These are phyloP conservation scores for Penicillium sp. DNA, from an alignment of 2,329 filamentous ascomycete species.

Conservation along the genomic window DNA sequence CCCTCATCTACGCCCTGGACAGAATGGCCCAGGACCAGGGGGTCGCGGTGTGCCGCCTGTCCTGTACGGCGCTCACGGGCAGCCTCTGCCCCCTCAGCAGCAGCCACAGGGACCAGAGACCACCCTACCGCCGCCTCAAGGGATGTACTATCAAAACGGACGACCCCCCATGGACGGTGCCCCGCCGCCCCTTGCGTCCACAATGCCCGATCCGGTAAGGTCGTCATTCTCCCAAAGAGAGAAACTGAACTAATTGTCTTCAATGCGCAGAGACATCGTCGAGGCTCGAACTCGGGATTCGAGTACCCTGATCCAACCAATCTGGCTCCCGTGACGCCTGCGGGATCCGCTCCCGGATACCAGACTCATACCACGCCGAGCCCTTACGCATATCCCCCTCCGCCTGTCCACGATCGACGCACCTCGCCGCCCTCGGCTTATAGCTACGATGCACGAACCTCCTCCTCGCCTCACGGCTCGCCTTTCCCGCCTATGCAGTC, in stretches of 20 bases:
- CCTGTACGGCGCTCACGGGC: slow-evolving; percentile 52
- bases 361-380: slow-evolving; percentile 39
- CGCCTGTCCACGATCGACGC: slow-evolving; percentile 42
- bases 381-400: slow-evolving; percentile 36
- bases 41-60: slow-evolving; percentile 31
- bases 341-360: slow-evolving; percentile 45
- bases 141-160: slow-evolving; percentile 43
- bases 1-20: slow-evolving; percentile 47
- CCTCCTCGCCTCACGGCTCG: slow-evolving; percentile 46
- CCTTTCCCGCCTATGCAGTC: slow-evolving; percentile 40
- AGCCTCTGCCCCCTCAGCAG: slow-evolving; percentile 48
- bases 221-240: slow-evolving; percentile 21
- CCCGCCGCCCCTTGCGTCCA: slow-evolving; percentile 39
- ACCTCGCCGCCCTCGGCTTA: slow-evolving; percentile 47
- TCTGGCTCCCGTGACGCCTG: slow-evolving; percentile 48
- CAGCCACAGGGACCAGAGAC: slow-evolving; percentile 39
- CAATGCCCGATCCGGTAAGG: slow-evolving; percentile 49
- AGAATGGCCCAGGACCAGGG: slow-evolving; percentile 36
- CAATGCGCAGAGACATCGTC: slow-evolving; percentile 40
- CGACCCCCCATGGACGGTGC: slow-evolving; percentile 30
- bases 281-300: slow-evolving; percentile 46
- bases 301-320: slow-evolving; percentile 50
- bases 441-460: slow-evolving; percentile 43
- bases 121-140: slow-evolving; percentile 42
- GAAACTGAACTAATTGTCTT: slow-evolving; percentile 5